A percentile compares a stretch with the other conserved stretches of the same genome.
phyloP scores from a whole-genome alignment of 1,284 basidiomycete species.

The Apiotrichum gamsii region DNA sequence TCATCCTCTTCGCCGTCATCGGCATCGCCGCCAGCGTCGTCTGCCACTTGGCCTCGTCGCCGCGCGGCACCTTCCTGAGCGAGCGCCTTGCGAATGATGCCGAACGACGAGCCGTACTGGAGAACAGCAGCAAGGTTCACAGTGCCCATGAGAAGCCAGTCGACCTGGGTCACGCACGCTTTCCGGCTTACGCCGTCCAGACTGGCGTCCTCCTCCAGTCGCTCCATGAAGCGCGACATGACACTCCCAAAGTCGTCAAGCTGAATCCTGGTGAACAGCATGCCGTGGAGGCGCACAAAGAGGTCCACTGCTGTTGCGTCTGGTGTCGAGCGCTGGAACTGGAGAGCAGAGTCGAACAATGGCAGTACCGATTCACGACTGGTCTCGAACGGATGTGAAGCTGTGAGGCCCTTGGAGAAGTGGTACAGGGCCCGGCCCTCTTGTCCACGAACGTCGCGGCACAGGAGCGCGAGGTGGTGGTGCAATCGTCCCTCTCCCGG shows the following conservation, averaged over 20 bases:
- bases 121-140: constrained; percentile 75
- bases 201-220: constrained; percentile 58
- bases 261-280: constrained; percentile 90
- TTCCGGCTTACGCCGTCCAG: constrained; percentile 53
- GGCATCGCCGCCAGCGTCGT: constrained; percentile 40
- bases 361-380: constrained; percentile 81
- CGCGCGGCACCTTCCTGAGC: constrained; percentile 41
- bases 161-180: constrained; percentile 59
- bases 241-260: constrained; percentile 81
- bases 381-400: constrained; percentile 75
- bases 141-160: constrained; percentile 93
- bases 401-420: constrained; percentile 91
- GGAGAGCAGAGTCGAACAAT: constrained; percentile 70
- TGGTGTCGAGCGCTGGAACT: constrained; percentile 61
- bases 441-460: constrained; percentile 70
- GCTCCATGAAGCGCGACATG: constrained; percentile 76
- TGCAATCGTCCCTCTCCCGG: constrained; percentile 89
- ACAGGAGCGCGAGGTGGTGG: constrained; percentile 86
- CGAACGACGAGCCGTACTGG: constrained; percentile 77
- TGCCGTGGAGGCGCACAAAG: constrained; percentile 86
- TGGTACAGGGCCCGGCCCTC: constrained; percentile 86
- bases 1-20: constrained; percentile 14
- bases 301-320: constrained; percentile 74
- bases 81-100: constrained; percentile 58
- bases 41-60: constrained; percentile 53